Evolutionary conservation across 2,329 filamentous ascomycete species (phyloP).

Genomic region (Neopestalotiopsis sp.): DNA sequence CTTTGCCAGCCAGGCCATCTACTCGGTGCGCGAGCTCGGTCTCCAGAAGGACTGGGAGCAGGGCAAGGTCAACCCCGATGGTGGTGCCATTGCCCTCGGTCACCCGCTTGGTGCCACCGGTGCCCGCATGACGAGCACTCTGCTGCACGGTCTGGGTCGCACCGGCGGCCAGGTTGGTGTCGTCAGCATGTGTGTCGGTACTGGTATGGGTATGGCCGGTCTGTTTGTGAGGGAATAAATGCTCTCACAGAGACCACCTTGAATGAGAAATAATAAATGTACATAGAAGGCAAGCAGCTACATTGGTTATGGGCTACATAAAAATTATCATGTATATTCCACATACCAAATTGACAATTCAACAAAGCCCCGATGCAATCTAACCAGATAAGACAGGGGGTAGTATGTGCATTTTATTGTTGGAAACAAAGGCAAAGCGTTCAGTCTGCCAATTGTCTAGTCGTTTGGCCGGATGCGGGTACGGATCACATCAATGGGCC

Average conservation of each 20-base stretch:
- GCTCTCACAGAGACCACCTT: neutral
- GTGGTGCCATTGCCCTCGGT: constrained; percentile 91
- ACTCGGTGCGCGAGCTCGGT: constrained; percentile 75
- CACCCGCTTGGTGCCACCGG: constrained; percentile 91
- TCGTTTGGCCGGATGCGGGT: neutral
- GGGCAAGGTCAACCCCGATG: constrained; percentile 85
- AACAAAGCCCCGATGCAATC: no score
- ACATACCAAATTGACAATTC: no score
- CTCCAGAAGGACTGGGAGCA: constrained; percentile 67
- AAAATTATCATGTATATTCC: constrained; percentile 12
- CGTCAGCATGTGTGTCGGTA: constrained; percentile 88
- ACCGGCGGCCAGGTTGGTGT: constrained; percentile 79
- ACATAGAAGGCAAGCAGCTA: neutral
- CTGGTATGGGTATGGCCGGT: constrained; percentile 79
- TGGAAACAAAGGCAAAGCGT: no score
- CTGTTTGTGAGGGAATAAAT: constrained; percentile 68
- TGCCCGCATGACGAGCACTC: constrained; percentile 77
- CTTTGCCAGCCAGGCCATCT: constrained; percentile 69
- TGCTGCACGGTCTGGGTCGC: constrained; percentile 71
- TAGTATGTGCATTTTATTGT: no score
- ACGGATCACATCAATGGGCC: neutral
- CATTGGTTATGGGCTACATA: constrained; percentile 3
- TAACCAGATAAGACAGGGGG: no score
- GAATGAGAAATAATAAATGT: neutral
- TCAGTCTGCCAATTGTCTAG: no score